Conservation (phyloP, 2,329 filamentous ascomycete genomes). For the Trichoderma atrobrunneum region DNA sequence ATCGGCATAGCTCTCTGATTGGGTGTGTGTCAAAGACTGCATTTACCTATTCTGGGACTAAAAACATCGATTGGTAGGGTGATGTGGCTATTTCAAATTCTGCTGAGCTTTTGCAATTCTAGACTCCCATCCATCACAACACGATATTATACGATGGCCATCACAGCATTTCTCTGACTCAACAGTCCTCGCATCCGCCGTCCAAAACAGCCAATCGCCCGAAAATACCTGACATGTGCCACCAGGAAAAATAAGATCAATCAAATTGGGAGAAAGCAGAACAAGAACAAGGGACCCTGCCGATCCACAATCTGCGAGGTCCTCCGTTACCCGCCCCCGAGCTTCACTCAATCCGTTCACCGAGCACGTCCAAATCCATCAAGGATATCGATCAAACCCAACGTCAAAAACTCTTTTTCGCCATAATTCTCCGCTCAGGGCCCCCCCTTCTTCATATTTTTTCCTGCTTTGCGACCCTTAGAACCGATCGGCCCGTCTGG, state of each 20-base stretch:
- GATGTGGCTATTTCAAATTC: neutral
- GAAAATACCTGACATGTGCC: neutral
- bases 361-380: neutral
- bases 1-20: neutral
- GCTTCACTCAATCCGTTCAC: conserved; percentile 12
- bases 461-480: neutral
- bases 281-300: neutral
- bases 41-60: neutral
- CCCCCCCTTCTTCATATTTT: neutral
- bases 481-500: conserved; percentile 4
- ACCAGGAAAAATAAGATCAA: neutral
- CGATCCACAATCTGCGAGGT: conserved; percentile 12
- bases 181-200: neutral
- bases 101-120: neutral
- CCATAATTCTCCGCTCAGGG: neutral
- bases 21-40: neutral
- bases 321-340: neutral
- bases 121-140: neutral
- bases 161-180: neutral
- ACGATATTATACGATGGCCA: neutral
- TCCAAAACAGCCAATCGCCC: neutral
- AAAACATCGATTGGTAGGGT: too few relatives aligned
- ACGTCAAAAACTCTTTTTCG: neutral
- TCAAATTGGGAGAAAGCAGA: too few relatives aligned
- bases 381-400: neutral